Base-by-base conservation (phyloP, 371 early-diverging fungal genomes). In the Mortierella sp. region DNA sequence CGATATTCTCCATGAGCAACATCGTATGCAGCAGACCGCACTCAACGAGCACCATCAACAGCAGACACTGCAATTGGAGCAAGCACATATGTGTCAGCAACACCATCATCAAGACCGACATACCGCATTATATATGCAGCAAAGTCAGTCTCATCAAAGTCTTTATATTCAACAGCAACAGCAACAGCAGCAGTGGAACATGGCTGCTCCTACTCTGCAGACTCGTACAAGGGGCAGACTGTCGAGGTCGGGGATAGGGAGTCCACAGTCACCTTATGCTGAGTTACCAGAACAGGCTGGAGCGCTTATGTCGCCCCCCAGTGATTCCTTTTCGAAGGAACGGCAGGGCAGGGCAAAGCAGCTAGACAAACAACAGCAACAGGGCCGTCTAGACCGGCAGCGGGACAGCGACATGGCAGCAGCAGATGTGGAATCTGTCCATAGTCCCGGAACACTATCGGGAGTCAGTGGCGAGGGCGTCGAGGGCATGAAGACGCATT, bases 1-100 rank as follows among this genome's bases (percentile, higher is more conserved):
- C 14, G 58, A 64, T 24, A 19, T 60, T 14, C 62, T 65, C 4
- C 70, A 75, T 28, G 60, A 79, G 5, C 86, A 84, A 4, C 88
- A 86, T 12, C 70, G 83, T 17, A 55, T 78, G 0, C 84, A 86
- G 28, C 86, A 84, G 83, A 80, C 79, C 8, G 84, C 84, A 60
- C 76, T 88, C 46, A 67, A 75, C 6, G 52, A 78, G 64, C 65
- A 82, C 78, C 61, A 81, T 79, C 62, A 76, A 70, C 57, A 79
- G 61, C 66, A 83, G 78, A 43, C 80, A 70, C 34, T 78, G 46
- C 32, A 78, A 69, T 43, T 70, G 70, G 79, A 79, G 64, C 60
- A 79, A 57, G 72, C 65, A 64, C 69, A 62, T 27, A 7, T 60
- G 43, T 46, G 70, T 63, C 44, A 76, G 52, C 49, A 73, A 66